Evolutionary conservation across 495 filamentous ascomycete genomes (phyloP).

Genomic region (Physcia stellaris): DNA sequence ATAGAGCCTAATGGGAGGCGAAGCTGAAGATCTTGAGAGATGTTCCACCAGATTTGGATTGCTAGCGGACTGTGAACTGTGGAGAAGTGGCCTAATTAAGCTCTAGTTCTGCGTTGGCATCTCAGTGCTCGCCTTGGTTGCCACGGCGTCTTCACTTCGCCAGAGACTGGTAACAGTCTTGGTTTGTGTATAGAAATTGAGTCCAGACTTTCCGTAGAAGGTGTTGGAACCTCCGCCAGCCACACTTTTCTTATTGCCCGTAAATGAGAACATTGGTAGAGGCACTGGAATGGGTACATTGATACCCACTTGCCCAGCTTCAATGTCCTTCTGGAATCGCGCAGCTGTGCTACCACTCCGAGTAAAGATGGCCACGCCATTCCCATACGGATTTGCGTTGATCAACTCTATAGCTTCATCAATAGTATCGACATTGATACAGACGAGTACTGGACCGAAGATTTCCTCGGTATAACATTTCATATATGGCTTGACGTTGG

Average conservation of each 20-base stretch:
- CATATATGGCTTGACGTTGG: conserved; percentile 84
- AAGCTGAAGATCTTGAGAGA: too few relatives aligned
- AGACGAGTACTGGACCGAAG: conserved; percentile 89
- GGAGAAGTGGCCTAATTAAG: too few relatives aligned
- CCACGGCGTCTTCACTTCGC: conserved; percentile 71
- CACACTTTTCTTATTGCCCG: conserved; percentile 93
- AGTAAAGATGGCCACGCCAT: conserved; percentile 58
- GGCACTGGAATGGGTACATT: conserved; percentile 74
- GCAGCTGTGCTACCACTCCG: conserved; percentile 46
- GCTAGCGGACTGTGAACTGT: too few relatives aligned
- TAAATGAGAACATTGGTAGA: conserved; percentile 93
- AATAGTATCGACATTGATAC: conserved; percentile 21
- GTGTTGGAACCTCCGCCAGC: conserved; percentile 88
- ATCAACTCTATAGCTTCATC: conserved; percentile 43
- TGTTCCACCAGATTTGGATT: too few relatives aligned
- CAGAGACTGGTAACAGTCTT: conserved; percentile 96
- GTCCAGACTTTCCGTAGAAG: conserved; percentile 85
- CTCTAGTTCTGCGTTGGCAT: conserved; percentile 81
- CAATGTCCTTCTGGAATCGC: conserved; percentile 50
- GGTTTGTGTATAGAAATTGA: conserved; percentile 90
- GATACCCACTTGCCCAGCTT: conserved; percentile 43
- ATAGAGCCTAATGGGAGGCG: too few relatives aligned
- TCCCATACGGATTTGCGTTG: conserved; percentile 59
- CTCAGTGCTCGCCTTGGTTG: conserved; percentile 66
- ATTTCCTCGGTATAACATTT: conserved; percentile 93